phyloP scores from a whole-genome alignment of 306 rosid species.

The Lotus japonicus region DNA sequence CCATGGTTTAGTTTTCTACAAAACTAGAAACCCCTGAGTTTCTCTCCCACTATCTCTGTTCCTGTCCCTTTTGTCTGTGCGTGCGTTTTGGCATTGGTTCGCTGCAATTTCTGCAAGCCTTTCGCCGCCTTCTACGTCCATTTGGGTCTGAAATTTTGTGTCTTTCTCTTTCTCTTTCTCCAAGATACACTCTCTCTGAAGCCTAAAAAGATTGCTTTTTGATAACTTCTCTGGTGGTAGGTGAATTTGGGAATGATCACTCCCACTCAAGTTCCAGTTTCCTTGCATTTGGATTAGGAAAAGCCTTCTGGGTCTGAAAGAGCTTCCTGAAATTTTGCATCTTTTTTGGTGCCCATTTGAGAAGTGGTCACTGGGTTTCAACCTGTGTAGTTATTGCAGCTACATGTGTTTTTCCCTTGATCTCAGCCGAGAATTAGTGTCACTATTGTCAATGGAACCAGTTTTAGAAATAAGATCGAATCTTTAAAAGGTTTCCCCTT shows the following conservation, averaged over 20 bases:
- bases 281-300: constrained; percentile 51
- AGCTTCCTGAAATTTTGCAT: constrained; percentile 26
- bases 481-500: constrained; percentile 20
- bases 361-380: constrained; percentile 21
- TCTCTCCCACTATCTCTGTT: constrained; percentile 13
- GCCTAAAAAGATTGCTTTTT: constrained; percentile 22
- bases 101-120: constrained; percentile 29
- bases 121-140: constrained; percentile 66
- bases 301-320: constrained; percentile 27
- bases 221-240: constrained; percentile 3
- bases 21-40: constrained; percentile 1
- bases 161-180: constrained; percentile 39
- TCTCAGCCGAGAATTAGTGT: constrained; percentile 27
- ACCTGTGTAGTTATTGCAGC: constrained; percentile 9
- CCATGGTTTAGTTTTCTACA: constrained; percentile 24
- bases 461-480: constrained; percentile 26
- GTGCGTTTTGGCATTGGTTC: constrained; percentile 26
- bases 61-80: not conserved
- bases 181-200: too few relatives aligned
- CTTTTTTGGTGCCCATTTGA: constrained; percentile 21
- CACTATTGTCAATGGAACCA: constrained; percentile 22
- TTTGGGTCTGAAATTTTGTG: constrained; percentile 34
- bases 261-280: constrained; percentile 16
- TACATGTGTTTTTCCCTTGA: constrained; percentile 23
- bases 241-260: constrained; percentile 20